phyloP scores from a whole-genome alignment of 2,329 filamentous ascomycete species.

The Epichloe sibirici region DNA sequence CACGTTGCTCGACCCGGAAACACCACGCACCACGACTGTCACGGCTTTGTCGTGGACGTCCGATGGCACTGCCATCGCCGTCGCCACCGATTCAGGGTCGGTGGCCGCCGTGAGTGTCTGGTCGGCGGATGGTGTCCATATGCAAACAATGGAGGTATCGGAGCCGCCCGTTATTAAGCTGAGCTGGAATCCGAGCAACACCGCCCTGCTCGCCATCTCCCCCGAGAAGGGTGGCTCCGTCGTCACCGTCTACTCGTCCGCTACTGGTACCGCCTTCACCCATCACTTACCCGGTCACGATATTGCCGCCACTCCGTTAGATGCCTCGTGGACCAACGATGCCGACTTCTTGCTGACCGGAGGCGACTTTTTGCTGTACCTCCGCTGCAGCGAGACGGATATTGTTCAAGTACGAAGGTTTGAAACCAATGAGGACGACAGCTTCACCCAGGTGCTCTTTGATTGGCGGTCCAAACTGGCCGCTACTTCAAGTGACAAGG shows the following conservation, averaged over 20 bases:
- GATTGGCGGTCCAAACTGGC: slow-evolving; percentile 40
- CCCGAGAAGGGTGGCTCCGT: slow-evolving; percentile 41
- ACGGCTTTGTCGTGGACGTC: slow-evolving; percentile 50
- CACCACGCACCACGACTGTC: slow-evolving; percentile 38
- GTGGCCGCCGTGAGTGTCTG: slow-evolving; percentile 43
- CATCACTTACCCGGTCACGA: slow-evolving; percentile 38
- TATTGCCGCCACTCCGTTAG: slow-evolving; percentile 37
- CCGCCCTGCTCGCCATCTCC: slow-evolving; percentile 46
- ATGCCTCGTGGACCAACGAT: slow-evolving; percentile 48
- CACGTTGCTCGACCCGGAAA: slow-evolving; percentile 39
- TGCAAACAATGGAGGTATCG: slow-evolving; percentile 42
- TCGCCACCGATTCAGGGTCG: slow-evolving; percentile 43
- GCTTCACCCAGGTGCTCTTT: slow-evolving; percentile 42
- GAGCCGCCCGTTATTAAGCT: slow-evolving; percentile 52
- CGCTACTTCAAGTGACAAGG: slow-evolving; percentile 48
- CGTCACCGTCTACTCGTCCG: slow-evolving; percentile 41
- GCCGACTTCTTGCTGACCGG: slow-evolving; percentile 47
- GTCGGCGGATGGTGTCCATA: slow-evolving; percentile 37
- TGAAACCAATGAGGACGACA: slow-evolving; percentile 40
- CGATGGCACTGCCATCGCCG: slow-evolving; percentile 42
- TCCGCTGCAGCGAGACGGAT: slow-evolving; percentile 33
- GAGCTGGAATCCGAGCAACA: slow-evolving; percentile 45
- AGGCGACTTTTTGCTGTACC: slow-evolving; percentile 38
- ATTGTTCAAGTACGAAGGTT: slow-evolving; percentile 38
- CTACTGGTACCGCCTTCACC: slow-evolving; percentile 31